Base-by-base conservation (phyloP, 306 rosid genomes). In the Trifolium repens region DNA sequence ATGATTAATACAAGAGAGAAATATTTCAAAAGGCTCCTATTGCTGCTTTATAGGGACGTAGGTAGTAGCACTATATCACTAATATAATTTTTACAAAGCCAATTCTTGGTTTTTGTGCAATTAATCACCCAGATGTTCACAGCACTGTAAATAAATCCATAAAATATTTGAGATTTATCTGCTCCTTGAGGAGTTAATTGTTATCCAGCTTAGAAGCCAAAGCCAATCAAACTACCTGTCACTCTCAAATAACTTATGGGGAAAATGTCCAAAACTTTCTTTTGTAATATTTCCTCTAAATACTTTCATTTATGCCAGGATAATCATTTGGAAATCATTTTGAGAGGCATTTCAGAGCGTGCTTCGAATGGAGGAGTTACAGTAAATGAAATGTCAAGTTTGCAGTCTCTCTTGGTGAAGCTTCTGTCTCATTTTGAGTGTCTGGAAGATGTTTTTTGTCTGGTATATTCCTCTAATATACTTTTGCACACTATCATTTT, bases 391-490 rank as follows among this genome's bases (percentile, higher is more conserved):
- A 85, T 90, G 74, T 71, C 79, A 63, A 78, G 83, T 88, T 85
- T 94, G 91, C 97, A 94, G 80, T 90, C 97, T 78, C 87, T 94
- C 69, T 50, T 91, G 83, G 84, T 88, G 93, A 94, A 94, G 88
- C 82, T 91, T 82, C 87, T 94, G 72, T 83, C 89, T 78, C 89
- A 87, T 71, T 89, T 82, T 47, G 71, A 88, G 77, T 55, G 61
- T 78, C 62, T 91, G 50, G 90, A 90, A 85, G 91, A 88, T 79
- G 80, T 90, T 52, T 81, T 91, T 78, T 82, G 87, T 65, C 78
- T 87, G 91, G 97, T 94, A 88, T 7, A 62, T 66, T 82, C 79
- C 81, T 74, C 61, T 77, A 74, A 72, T 69, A 49, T 42, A n/a
- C 53, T 46, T 34, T 44, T 68, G 73, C 19, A 15, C 17, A 26